phyloP scores from a whole-genome alignment of 2,329 filamentous ascomycete genomes.

The Colletotrichum shisoi region DNA sequence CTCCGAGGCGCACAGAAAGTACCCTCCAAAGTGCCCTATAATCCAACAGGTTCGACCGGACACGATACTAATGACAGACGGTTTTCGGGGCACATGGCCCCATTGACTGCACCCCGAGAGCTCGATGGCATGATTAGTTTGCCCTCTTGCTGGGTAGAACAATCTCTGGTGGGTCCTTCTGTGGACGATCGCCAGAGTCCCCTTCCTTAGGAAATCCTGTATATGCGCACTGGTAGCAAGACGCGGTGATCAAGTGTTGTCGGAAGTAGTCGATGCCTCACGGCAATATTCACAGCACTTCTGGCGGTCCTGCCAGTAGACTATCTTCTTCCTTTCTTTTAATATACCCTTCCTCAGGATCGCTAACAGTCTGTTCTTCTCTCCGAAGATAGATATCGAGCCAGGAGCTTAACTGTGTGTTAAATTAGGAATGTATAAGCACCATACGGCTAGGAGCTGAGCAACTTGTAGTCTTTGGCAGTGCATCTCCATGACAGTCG shows the following conservation, averaged over 20 bases:
- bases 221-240: neutral
- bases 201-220: neutral
- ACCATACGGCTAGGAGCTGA: neutral
- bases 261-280: neutral
- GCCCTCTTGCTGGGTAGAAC: neutral
- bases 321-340: neutral
- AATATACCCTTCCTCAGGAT: neutral
- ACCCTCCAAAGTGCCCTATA: too few species aligned
- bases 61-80: slow-evolving; percentile 32
- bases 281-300: neutral
- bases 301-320: neutral
- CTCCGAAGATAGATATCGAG: neutral
- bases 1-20: too few species aligned
- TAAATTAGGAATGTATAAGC: neutral
- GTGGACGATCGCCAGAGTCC: neutral
- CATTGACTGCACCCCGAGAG: slow-evolving; percentile 2
- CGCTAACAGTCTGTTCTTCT: neutral
- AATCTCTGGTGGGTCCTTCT: slow-evolving; percentile 1
- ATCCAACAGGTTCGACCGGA: slow-evolving; percentile 52
- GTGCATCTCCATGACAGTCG: too few species aligned
- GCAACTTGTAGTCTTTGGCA: too few species aligned
- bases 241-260: neutral
- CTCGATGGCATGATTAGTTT: slow-evolving; percentile 1
- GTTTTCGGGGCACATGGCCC: slow-evolving; percentile 29
- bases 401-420: neutral